Conservation (phyloP, 108 stramenopile species). For the Cyclotella choctawhatcheeana region DNA sequence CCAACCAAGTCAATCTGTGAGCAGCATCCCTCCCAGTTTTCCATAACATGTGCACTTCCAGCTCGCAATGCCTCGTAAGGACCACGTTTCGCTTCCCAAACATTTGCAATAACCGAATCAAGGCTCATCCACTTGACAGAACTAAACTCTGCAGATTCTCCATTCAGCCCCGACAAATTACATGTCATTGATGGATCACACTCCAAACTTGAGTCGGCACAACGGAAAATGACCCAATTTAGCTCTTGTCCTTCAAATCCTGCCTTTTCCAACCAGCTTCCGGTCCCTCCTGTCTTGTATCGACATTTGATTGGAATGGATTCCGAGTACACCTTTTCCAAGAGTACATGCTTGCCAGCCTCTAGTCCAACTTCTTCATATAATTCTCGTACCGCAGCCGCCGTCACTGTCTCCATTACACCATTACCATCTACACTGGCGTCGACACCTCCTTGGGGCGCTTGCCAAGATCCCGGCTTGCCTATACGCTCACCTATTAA, state of each 20-base stretch:
- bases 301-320: slow-evolving; percentile 18
- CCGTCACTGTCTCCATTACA: slow-evolving; percentile 42
- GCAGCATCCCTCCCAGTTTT: slow-evolving; percentile 47
- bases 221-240: slow-evolving; percentile 59
- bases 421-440: slow-evolving; percentile 13
- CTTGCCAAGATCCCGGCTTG: slow-evolving; percentile 48
- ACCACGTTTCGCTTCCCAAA: slow-evolving; percentile 51
- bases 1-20: slow-evolving; percentile 34
- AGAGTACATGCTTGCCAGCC: slow-evolving; percentile 35
- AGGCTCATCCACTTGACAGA: slow-evolving; percentile 45
- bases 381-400: slow-evolving; percentile 53
- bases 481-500: slow-evolving; percentile 54
- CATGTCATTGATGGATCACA: slow-evolving; percentile 38
- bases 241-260: slow-evolving; percentile 64
- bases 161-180: slow-evolving; percentile 45
- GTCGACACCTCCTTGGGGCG: slow-evolving; percentile 63
- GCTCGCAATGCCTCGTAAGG: slow-evolving; percentile 44
- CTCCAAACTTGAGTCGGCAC: slow-evolving; percentile 46
- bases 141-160: slow-evolving; percentile 52
- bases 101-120: slow-evolving; percentile 45
- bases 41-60: slow-evolving; percentile 2
- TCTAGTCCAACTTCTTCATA: slow-evolving; percentile 57
- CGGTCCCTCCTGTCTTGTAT: slow-evolving; percentile 51
- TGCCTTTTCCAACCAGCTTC: slow-evolving; percentile 47
- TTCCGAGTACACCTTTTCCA: slow-evolving; percentile 32